Evolutionary conservation across 1,139 yeast genomes (phyloP).

Genomic region (Nadsonia starkeyi-henricii): DNA sequence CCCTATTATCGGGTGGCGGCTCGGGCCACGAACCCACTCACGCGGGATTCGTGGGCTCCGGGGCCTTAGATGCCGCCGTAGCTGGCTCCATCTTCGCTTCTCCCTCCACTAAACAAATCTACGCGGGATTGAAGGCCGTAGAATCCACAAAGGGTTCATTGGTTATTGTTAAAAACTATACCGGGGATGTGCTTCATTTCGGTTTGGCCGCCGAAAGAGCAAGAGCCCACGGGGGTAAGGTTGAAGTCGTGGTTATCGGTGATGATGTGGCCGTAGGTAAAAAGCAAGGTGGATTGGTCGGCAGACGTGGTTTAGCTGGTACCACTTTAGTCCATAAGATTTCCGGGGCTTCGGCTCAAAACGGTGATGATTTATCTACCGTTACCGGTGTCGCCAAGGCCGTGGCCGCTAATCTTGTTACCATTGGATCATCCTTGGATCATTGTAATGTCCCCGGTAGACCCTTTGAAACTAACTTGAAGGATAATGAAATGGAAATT

Average conservation of each 20-base stretch:
- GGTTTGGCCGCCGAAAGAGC: constrained; percentile 86
- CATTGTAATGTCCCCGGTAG: constrained; percentile 85
- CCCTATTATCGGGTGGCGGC: constrained; percentile 83
- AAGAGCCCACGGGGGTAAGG: constrained; percentile 55
- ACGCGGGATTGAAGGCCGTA: constrained; percentile 48
- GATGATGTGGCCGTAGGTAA: constrained; percentile 92
- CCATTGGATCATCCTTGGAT: constrained; percentile 81
- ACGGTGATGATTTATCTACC: constrained; percentile 33
- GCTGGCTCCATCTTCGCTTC: constrained; percentile 84
- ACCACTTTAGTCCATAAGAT: constrained; percentile 77
- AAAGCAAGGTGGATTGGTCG: constrained; percentile 66
- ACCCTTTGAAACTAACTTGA: constrained; percentile 39
- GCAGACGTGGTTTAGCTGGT: constrained; percentile 88
- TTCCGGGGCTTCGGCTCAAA: constrained; percentile 58
- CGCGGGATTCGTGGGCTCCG: constrained; percentile 79
- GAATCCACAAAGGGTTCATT: constrained; percentile 36
- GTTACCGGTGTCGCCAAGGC: constrained; percentile 46
- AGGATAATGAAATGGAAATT: constrained; percentile 56
- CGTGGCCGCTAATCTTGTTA: constrained; percentile 54
- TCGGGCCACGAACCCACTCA: constrained; percentile 94
- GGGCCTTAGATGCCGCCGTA: constrained; percentile 74
- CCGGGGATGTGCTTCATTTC: constrained; percentile 87
- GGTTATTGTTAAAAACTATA: constrained; percentile 75
- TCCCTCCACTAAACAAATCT: constrained; percentile 79
- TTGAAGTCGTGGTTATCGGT: constrained; percentile 62